A percentile compares a stretch with the other conserved stretches of the same genome.
Evolutionary conservation across 2,329 filamentous ascomycete genomes (phyloP).

Genomic region (Alternaria novae-zelandiae): DNA sequence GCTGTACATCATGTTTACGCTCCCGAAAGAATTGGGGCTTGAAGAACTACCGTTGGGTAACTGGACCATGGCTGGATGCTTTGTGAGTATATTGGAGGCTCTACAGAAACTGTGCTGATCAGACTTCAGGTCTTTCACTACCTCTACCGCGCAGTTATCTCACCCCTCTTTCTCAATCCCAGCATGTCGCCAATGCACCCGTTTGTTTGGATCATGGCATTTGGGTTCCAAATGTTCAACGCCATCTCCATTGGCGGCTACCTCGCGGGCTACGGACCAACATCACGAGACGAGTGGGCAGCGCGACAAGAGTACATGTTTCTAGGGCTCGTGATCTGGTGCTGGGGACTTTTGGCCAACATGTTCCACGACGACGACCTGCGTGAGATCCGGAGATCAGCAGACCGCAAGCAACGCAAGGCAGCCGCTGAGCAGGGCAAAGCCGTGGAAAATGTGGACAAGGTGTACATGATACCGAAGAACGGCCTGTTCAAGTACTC

Average conservation of each 20-base stretch:
- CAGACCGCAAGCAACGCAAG: slow-evolving; percentile 64
- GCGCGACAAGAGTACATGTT: slow-evolving; percentile 55
- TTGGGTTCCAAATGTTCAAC: slow-evolving; percentile 81
- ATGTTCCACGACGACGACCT: slow-evolving; percentile 90
- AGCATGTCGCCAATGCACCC: slow-evolving; percentile 91
- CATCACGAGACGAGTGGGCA: slow-evolving; percentile 62
- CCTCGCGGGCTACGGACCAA: slow-evolving; percentile 80
- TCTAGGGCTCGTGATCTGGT: slow-evolving; percentile 76
- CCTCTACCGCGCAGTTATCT: slow-evolving; percentile 83
- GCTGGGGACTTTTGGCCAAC: slow-evolving; percentile 77
- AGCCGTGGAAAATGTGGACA: slow-evolving; percentile 65
- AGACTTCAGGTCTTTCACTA: slow-evolving; percentile 76
- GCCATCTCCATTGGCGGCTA: slow-evolving; percentile 78
- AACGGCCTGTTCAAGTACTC: slow-evolving; percentile 82
- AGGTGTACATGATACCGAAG: slow-evolving; percentile 86
- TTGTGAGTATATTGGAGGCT: slow-evolving; percentile 48
- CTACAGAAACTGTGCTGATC: slow-evolving; percentile 7
- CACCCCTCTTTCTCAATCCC: slow-evolving; percentile 79
- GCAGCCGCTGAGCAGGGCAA: slow-evolving; percentile 55
- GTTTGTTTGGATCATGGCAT: slow-evolving; percentile 68
- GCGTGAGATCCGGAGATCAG: slow-evolving; percentile 80
- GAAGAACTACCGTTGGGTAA: slow-evolving; percentile 75
- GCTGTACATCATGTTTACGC: slow-evolving; percentile 76
- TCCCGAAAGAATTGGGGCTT: slow-evolving; percentile 66
- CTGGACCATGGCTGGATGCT: slow-evolving; percentile 74